These are phyloP conservation scores for Magnolia sinica DNA, from an alignment of 164 flowering plant species.

Conservation along the genomic window DNA sequence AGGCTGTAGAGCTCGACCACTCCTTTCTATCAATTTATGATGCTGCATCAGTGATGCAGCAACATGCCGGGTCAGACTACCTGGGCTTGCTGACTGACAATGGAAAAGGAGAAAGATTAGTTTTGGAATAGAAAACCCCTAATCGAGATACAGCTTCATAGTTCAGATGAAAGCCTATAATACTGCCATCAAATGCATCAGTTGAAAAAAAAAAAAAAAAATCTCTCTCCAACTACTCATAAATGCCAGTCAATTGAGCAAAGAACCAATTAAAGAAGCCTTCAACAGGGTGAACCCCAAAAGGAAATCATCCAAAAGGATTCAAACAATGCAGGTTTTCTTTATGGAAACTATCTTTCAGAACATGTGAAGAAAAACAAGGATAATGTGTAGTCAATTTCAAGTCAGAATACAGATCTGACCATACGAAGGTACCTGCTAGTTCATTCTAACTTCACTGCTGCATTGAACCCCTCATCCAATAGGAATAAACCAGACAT, in stretches of 20 bases:
- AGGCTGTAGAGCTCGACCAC: slow-evolving; percentile 49
- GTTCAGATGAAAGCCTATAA: background rate
- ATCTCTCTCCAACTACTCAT: background rate
- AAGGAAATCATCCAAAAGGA: too few relatives aligned
- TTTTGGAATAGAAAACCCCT: background rate
- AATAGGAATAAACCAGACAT: too few relatives aligned
- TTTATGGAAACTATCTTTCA: too few relatives aligned
- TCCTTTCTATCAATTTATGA: slow-evolving; percentile 44
- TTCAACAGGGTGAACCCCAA: too few relatives aligned
- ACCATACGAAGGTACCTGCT: too few relatives aligned
- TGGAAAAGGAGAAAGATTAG: background rate
- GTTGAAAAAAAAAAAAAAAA: background rate
- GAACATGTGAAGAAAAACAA: too few relatives aligned
- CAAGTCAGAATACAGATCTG: too few relatives aligned
- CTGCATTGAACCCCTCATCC: too few relatives aligned
- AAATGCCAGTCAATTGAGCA: background rate
- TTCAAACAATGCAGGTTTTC: too few relatives aligned
- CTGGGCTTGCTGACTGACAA: slow-evolving; percentile 58
- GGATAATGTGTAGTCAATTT: too few relatives aligned
- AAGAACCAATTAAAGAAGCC: too few relatives aligned
- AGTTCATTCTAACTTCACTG: too few relatives aligned
- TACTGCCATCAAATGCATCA: background rate
- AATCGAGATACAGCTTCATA: background rate
- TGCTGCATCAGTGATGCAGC: slow-evolving; percentile 57
- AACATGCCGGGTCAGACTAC: slow-evolving; percentile 67